Evolutionary conservation across 805 yeast species (phyloP).

Genomic region (Pichia phayaonensis): DNA sequence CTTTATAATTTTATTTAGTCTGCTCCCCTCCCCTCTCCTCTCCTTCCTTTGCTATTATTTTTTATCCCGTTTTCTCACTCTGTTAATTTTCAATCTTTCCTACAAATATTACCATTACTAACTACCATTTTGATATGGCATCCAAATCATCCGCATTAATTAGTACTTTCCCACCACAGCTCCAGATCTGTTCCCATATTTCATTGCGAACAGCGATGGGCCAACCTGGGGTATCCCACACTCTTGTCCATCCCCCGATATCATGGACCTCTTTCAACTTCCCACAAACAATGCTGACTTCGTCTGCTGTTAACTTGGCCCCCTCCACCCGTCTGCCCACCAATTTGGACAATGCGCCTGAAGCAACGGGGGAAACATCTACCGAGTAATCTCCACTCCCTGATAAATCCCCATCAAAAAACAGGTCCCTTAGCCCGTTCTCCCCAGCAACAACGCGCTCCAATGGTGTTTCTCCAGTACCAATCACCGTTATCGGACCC

Average conservation of each 20-base stretch:
- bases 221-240: conserved; percentile 72
- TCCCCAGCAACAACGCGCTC: conserved; percentile 25
- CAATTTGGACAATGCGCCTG: background rate
- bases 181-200: conserved; percentile 42
- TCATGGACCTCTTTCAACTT: conserved; percentile 39
- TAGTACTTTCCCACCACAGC: conserved; percentile 42
- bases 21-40: background rate
- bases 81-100: background rate
- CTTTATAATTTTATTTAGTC: background rate
- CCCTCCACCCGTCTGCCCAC: background rate
- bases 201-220: conserved; percentile 38
- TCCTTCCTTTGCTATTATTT: background rate
- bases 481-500: conserved; percentile 55
- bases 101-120: too few species aligned
- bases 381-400: conserved; percentile 10
- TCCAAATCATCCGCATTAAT: conserved; percentile 56
- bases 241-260: conserved; percentile 45
- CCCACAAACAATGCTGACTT: conserved; percentile 22
- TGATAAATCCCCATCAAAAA: conserved; percentile 36
- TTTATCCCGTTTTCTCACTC: background rate
- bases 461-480: conserved; percentile 60
- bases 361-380: conserved; percentile 4
- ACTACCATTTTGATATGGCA: conserved; percentile 1
- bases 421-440: conserved; percentile 28
- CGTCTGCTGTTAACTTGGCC: conserved; percentile 25